Conservation (phyloP, 345 rosid species). For the Crucihimalaya himalaica region DNA sequence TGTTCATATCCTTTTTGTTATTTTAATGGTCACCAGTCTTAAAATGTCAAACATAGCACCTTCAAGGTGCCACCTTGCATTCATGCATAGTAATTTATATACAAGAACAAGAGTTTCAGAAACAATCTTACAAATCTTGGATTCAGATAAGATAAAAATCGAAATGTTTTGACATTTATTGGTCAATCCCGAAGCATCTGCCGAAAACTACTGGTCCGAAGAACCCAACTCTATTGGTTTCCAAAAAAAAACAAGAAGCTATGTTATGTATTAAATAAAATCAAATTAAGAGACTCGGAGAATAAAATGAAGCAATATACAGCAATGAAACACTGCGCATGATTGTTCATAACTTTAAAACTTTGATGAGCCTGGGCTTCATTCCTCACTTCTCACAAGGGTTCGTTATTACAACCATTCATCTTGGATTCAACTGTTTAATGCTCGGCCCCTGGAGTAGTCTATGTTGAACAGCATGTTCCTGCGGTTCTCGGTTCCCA, state of each 20-base stretch:
- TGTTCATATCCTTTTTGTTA: too few relatives aligned
- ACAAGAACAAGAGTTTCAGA: not conserved
- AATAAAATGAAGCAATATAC: conserved; percentile 25
- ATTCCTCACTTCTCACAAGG: conserved; percentile 19
- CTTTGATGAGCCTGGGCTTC: conserved; percentile 20
- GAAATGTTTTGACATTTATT: conserved; percentile 22
- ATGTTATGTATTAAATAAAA: not conserved
- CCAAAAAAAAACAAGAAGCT: not conserved
- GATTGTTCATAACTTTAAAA: conserved; percentile 16
- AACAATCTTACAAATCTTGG: not conserved
- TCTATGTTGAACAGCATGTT: conserved; percentile 69
- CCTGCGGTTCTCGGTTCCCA: conserved; percentile 77
- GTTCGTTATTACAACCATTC: conserved; percentile 23
- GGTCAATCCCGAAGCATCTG: conserved; percentile 16
- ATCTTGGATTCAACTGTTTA: conserved; percentile 34
- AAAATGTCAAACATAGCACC: too few relatives aligned
- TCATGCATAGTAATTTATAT: not conserved
- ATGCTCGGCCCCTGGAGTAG: conserved; percentile 58
- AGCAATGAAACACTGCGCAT: conserved; percentile 3
- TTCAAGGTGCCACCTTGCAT: too few relatives aligned
- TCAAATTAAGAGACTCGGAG: conserved; percentile 19
- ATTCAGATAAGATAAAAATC: not conserved
- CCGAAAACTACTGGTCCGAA: conserved; percentile 13
- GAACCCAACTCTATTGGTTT: not conserved
- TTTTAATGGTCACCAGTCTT: too few relatives aligned